Evolutionary conservation across 176 grass and related monocot species (phyloP).

Genomic region (Phoenix dactylifera): DNA sequence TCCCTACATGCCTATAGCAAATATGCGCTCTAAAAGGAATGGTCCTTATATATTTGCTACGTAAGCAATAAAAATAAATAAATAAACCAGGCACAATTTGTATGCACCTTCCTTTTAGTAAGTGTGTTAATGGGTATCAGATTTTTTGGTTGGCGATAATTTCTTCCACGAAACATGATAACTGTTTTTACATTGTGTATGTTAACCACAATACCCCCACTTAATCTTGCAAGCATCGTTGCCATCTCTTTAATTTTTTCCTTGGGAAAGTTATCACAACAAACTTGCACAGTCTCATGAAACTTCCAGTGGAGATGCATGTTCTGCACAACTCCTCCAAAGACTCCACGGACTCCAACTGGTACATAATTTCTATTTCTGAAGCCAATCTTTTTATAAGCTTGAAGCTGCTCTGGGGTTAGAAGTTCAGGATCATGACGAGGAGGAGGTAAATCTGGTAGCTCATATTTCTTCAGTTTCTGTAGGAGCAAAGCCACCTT

Average conservation of each 20-base stretch:
- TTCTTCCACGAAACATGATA: constrained; percentile 97
- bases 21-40: no score
- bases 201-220: constrained; percentile 95
- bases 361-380: constrained; percentile 90
- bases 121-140: constrained; percentile 97
- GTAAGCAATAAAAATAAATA: neutral
- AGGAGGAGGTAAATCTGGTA: constrained; percentile 80
- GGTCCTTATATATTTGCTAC: no score
- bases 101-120: constrained; percentile 89
- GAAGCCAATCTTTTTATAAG: constrained; percentile 98
- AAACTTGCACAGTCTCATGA: constrained; percentile 95
- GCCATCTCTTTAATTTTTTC: constrained; percentile 99
- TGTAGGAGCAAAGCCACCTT: constrained; percentile 87
- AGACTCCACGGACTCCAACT: constrained; percentile 97
- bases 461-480: constrained; percentile 95
- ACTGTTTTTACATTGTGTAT: constrained; percentile 94
- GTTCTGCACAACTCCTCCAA: constrained; percentile 99
- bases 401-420: constrained; percentile 80
- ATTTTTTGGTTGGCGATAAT: constrained; percentile 97
- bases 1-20: no score
- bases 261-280: constrained; percentile 89
- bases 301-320: constrained; percentile 99
- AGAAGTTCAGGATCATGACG: constrained; percentile 82
- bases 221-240: constrained; percentile 82
- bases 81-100: constrained; percentile 7